A percentile compares a stretch with the other conserved stretches of the same genome.
phyloP scores from a whole-genome alignment of 208 protist genomes.

The Trypanosoma mega region DNA sequence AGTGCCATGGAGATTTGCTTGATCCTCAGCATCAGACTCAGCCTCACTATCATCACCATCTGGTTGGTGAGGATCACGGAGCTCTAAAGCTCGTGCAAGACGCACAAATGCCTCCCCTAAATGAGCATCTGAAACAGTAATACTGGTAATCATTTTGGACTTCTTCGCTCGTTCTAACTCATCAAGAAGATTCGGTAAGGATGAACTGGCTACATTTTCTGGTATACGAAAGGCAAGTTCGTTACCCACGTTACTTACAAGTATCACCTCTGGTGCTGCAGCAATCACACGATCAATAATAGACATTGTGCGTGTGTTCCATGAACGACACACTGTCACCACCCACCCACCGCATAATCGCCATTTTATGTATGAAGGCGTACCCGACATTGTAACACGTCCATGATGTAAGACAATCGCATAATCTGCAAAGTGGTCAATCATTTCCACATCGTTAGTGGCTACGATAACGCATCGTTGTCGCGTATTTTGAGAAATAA shows the following conservation, averaged over 20 bases:
- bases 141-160: conserved; percentile 12
- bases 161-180: conserved; percentile 9
- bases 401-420: conserved; percentile 55
- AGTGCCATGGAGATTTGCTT: too few species aligned
- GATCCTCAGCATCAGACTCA: too few species aligned
- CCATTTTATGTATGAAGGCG: conserved; percentile 38
- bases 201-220: background rate
- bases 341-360: conserved; percentile 18
- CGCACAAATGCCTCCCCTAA: conserved; percentile 22
- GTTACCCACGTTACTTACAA: conserved; percentile 21
- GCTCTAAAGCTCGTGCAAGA: background rate
- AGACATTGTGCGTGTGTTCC: background rate
- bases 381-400: conserved; percentile 27
- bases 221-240: conserved; percentile 22
- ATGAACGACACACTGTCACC: conserved; percentile 15
- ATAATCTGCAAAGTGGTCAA: conserved; percentile 50
- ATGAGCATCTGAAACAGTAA: conserved; percentile 25
- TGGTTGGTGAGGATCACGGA: background rate
- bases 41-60: background rate
- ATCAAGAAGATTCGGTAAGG: conserved; percentile 8
- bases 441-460: conserved; percentile 68
- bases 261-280: conserved; percentile 1
- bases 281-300: conserved; percentile 11
- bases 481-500: conserved; percentile 33
- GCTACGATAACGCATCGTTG: conserved; percentile 52